Conservation (phyloP, 768 basidiomycete genomes). For the Mycena amicta region DNA sequence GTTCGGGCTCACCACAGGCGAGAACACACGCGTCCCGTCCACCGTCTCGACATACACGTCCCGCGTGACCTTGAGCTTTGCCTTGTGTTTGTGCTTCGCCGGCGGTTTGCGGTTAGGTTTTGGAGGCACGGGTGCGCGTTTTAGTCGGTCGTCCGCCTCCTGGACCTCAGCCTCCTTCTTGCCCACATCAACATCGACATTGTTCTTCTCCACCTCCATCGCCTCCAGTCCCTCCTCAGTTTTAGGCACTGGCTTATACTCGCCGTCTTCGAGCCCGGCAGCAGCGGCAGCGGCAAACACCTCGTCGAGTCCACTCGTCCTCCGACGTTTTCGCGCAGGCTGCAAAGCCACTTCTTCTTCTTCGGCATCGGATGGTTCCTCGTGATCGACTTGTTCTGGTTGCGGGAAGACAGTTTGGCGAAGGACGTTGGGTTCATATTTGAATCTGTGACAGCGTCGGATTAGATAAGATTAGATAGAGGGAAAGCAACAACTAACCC, state of each 20-base stretch:
- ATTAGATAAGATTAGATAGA: not conserved
- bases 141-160: conserved; percentile 1
- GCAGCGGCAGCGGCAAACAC: conserved; percentile 12
- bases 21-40: conserved; percentile 2
- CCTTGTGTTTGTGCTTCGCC: not conserved
- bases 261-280: not conserved
- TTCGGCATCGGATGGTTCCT: no score
- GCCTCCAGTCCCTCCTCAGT: not conserved
- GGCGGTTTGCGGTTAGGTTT: not conserved
- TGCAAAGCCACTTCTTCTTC: not conserved
- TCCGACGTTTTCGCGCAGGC: conserved; percentile 17
- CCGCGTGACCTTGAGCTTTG: not conserved
- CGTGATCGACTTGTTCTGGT: not conserved
- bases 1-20: not conserved
- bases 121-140: not conserved
- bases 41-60: conserved; percentile 8
- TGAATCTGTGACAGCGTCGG: conserved; percentile 43
- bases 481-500: conserved; percentile 40
- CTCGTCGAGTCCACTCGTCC: conserved; percentile 15
- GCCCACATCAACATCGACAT: not conserved
- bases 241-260: not conserved
- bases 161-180: not conserved
- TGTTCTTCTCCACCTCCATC: not conserved
- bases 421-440: conserved; percentile 50
- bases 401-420: conserved; percentile 47